Base-by-base conservation (phyloP, 805 yeast species). In the Diddensiella caesifluorescens region DNA sequence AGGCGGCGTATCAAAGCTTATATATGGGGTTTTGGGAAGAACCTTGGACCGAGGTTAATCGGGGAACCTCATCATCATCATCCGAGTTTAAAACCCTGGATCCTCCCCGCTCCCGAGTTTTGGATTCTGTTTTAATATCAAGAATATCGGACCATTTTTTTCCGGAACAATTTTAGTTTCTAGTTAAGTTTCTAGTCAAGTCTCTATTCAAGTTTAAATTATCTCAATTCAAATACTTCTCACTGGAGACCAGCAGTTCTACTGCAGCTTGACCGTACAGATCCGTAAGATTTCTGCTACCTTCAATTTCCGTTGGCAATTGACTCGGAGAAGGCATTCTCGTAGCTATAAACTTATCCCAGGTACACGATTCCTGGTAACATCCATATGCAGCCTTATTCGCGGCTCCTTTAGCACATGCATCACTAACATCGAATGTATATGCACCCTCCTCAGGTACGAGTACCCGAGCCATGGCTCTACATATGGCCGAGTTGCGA, bases 321-420 rank as follows among this genome's bases (percentile, higher is more conserved):
- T n/a, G n/a, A n/a, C 27, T 15, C 6, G 27, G 6, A 10, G 26
- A 9, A n/a, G 15, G 23, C 48, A 47, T 48, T 18, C 41, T 27
- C 25, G 25, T 15, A 4, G 21, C 13, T 20, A 49, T 46, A 29
- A 45, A 48, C 22, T 37, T 32, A 12, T 49, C 50, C 53, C 53
- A 49, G 18, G 40, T 12, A 7, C 13, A 10, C 9, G 23, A 38
- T 10, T 12, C 23, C 5, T 22, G 13, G n/a, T 22, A 21, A 2
- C 33, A 42, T 4, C 54, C 50, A 30, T 34, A 87, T 36, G 80
- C 67, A 1, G 95, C 90, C 57, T 84, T 83, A 63, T 73, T 84
- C 31, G 94, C 90, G 3, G 95, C 95, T 20, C 96, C 96, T 26
- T 85, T 61, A 0, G 95, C 96, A 70, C 96, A 88, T 1, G 95